These are phyloP conservation scores for Pyronema omphalodes DNA, from an alignment of 495 filamentous ascomycete species.

Conservation along the genomic window DNA sequence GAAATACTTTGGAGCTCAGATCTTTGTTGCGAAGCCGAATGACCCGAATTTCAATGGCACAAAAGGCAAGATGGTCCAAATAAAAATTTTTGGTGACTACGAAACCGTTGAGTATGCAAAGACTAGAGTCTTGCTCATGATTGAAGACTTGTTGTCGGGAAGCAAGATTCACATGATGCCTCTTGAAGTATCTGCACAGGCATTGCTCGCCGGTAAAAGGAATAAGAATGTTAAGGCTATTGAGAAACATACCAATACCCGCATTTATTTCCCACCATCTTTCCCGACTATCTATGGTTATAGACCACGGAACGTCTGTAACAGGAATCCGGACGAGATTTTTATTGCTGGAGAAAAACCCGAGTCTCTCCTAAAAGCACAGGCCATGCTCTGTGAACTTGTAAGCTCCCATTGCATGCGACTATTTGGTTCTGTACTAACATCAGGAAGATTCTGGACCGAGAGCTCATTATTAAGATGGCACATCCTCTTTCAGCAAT, in stretches of 20 bases:
- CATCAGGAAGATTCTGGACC: too few species aligned
- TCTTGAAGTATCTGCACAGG: conserved; percentile 74
- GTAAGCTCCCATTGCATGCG: conserved; percentile 28
- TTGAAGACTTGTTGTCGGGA: conserved; percentile 92
- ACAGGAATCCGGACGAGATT: conserved; percentile 70
- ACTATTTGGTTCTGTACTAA: not conserved
- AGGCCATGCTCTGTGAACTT: conserved; percentile 70
- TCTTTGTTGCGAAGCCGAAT: conserved; percentile 77
- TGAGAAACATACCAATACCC: conserved; percentile 80
- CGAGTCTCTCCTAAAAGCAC: conserved; percentile 65
- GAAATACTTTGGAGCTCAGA: conserved; percentile 75
- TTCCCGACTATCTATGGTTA: conserved; percentile 83
- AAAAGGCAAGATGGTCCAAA: conserved; percentile 64
- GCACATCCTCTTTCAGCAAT: conserved; percentile 33
- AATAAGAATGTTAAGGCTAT: conserved; percentile 94
- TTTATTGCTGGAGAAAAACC: conserved; percentile 78
- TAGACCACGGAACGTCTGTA: conserved; percentile 54
- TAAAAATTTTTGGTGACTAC: conserved; percentile 87
- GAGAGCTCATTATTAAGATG: too few species aligned
- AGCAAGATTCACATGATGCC: conserved; percentile 65
- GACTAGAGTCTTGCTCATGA: conserved; percentile 86
- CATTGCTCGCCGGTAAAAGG: conserved; percentile 72
- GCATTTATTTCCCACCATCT: conserved; percentile 91
- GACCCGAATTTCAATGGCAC: conserved; percentile 42
- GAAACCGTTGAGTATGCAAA: conserved; percentile 94